Evolutionary conservation across 2,329 filamentous ascomycete species (phyloP).

Genomic region (Fusarium odoratissimum): DNA sequence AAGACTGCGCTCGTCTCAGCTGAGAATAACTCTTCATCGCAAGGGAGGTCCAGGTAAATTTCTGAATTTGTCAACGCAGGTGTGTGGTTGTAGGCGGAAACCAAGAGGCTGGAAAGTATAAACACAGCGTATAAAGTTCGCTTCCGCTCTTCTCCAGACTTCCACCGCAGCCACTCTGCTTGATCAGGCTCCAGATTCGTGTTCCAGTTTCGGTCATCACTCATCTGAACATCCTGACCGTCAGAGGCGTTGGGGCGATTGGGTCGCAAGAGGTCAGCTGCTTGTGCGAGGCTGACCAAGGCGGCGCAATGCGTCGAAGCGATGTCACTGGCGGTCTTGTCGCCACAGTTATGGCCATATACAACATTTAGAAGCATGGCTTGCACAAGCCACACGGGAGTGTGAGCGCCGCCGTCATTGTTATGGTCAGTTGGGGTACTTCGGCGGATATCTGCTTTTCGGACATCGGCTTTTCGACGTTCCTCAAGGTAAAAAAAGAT

Average conservation of each 20-base stretch:
- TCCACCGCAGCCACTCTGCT: conserved; percentile 85
- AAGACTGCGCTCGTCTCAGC: conserved; percentile 88
- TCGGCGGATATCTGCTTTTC: conserved; percentile 69
- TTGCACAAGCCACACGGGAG: conserved; percentile 94
- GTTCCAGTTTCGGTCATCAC: conserved; percentile 62
- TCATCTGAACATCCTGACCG: conserved; percentile 68
- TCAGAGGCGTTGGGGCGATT: conserved; percentile 59
- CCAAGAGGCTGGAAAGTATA: conserved; percentile 88
- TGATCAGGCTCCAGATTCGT: conserved; percentile 62
- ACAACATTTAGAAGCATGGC: conserved; percentile 97
- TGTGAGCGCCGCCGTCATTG: conserved; percentile 74
- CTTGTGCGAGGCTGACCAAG: conserved; percentile 88
- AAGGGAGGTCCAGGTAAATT: conserved; percentile 88
- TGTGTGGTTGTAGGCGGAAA: conserved; percentile 92
- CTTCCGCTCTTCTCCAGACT: conserved; percentile 88
- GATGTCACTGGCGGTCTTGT: conserved; percentile 90
- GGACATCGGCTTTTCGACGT: conserved; percentile 84
- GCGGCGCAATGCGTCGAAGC: conserved; percentile 93
- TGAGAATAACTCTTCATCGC: conserved; percentile 90
- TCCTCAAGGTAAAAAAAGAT: conserved; percentile 94
- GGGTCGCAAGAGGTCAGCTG: conserved; percentile 76
- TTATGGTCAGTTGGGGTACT: conserved; percentile 61
- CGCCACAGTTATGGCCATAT: conserved; percentile 93
- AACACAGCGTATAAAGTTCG: conserved; percentile 93
- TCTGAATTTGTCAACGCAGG: conserved; percentile 95